phyloP scores from a whole-genome alignment of 306 rosid species.

The Cucurbita pepo region DNA sequence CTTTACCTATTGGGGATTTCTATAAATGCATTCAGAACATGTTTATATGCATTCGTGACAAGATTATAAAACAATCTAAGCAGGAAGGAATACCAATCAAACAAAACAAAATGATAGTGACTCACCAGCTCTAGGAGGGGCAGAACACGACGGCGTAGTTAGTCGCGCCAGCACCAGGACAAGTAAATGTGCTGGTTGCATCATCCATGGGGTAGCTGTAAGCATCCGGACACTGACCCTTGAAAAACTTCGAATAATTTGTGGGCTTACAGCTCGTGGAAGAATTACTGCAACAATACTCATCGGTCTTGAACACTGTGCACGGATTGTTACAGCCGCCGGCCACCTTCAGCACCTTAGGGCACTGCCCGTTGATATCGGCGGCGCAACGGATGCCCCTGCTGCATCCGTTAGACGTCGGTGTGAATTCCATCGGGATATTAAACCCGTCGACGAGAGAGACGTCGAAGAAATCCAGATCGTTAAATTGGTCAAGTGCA shows the following conservation, averaged over 20 bases:
- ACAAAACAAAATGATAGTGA: too few relatives aligned
- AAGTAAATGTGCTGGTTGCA: constrained; percentile 18
- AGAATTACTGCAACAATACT: neutral
- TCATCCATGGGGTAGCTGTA: constrained; percentile 48
- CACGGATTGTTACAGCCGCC: constrained; percentile 2
- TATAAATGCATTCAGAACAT: too few relatives aligned
- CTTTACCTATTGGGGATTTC: too few relatives aligned
- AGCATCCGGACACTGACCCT: constrained; percentile 40
- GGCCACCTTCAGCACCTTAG: neutral
- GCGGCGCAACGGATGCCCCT: neutral
- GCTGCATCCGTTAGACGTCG: neutral
- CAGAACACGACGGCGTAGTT: too few relatives aligned
- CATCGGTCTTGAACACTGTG: neutral
- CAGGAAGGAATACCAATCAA: too few relatives aligned
- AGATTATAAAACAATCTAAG: too few relatives aligned
- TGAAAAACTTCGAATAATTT: constrained; percentile 16
- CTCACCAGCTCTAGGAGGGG: too few relatives aligned
- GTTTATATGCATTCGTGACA: too few relatives aligned
- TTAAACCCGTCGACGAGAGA: constrained; percentile 24
- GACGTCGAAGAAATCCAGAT: constrained; percentile 12
- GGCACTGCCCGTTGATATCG: constrained; percentile 6
- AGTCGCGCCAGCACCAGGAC: neutral
- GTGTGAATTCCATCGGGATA: constrained; percentile 16
- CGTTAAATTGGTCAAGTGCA: constrained; percentile 1
- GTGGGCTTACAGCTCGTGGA: constrained; percentile 26